phyloP scores from a whole-genome alignment of 371 early-diverging fungal species.

The Agmasoma carcini region DNA sequence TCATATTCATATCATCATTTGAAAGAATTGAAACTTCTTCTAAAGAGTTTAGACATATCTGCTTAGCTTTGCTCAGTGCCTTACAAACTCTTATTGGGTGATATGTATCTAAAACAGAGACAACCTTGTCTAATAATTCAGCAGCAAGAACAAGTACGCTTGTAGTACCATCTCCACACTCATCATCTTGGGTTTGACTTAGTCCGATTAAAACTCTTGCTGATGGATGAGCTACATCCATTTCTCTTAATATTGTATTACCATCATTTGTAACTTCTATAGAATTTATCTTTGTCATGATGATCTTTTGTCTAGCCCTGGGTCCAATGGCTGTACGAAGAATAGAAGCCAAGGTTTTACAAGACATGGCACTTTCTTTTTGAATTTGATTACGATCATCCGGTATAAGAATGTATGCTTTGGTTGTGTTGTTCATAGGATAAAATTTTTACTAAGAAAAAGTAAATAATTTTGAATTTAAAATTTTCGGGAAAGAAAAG shows the following conservation, averaged over 20 bases:
- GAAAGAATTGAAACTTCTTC: conserved; percentile 64
- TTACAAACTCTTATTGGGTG: conserved; percentile 92
- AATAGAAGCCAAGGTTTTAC: conserved; percentile 69
- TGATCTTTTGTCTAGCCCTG: conserved; percentile 96
- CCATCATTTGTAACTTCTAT: conserved; percentile 98
- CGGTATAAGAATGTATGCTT: conserved; percentile 38
- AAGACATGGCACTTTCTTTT: conserved; percentile 30
- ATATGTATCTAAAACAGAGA: conserved; percentile 62
- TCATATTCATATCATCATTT: conserved; percentile 68
- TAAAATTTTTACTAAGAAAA: too few species aligned
- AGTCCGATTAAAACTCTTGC: conserved; percentile 97
- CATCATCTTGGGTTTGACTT: conserved; percentile 96
- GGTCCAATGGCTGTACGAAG: conserved; percentile 97
- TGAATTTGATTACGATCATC: conserved; percentile 36
- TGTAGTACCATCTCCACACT: conserved; percentile 99
- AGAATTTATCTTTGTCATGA: conserved; percentile 97
- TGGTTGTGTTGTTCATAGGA: conserved; percentile 11
- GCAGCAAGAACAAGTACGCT: conserved; percentile 75
- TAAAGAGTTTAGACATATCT: conserved; percentile 68
- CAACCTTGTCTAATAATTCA: conserved; percentile 47
- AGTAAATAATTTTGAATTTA: too few species aligned
- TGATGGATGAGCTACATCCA: conserved; percentile 96
- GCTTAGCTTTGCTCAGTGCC: conserved; percentile 73
- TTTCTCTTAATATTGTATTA: conserved; percentile 92
- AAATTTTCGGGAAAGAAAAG: too few species aligned